Conservation (phyloP, 2,329 filamentous ascomycete species). For the Didymella segeticola region DNA sequence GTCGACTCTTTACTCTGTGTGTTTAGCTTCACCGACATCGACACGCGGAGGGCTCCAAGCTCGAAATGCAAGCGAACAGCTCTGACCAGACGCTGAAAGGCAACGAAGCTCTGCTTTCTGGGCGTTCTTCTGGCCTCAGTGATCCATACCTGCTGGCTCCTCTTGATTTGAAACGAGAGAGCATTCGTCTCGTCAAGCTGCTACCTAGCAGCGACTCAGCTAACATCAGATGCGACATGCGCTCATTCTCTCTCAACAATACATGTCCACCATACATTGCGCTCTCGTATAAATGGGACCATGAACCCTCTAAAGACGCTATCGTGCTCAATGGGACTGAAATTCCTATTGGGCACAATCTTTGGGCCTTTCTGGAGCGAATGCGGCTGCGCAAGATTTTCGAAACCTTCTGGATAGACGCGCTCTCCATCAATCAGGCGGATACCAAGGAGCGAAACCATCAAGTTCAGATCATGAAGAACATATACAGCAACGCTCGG, state of each 20-base stretch:
- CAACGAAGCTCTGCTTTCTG: not conserved
- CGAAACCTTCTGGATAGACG: conserved; percentile 19
- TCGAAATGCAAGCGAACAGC: no score
- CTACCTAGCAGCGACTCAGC: not conserved
- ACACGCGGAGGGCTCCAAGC: not conserved
- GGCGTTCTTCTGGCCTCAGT: no score
- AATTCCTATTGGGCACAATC: not conserved
- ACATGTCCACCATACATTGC: not conserved
- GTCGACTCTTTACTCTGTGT: not conserved
- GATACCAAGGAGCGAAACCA: conserved; percentile 18
- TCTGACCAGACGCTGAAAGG: not conserved
- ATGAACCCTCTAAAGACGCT: not conserved
- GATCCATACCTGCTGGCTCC: not conserved
- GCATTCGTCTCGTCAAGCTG: not conserved
- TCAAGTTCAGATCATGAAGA: conserved; percentile 23
- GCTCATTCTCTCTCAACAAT: not conserved
- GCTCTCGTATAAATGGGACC: not conserved
- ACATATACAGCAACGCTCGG: conserved; percentile 17
- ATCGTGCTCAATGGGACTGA: not conserved
- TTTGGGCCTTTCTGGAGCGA: not conserved
- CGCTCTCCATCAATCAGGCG: conserved; percentile 13
- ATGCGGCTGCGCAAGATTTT: not conserved
- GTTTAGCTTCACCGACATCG: not conserved
- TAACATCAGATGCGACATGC: not conserved
- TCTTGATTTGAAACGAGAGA: not conserved